Conservation (phyloP, 2,329 filamentous ascomycete species). For the Intubia oerlemansii region DNA sequence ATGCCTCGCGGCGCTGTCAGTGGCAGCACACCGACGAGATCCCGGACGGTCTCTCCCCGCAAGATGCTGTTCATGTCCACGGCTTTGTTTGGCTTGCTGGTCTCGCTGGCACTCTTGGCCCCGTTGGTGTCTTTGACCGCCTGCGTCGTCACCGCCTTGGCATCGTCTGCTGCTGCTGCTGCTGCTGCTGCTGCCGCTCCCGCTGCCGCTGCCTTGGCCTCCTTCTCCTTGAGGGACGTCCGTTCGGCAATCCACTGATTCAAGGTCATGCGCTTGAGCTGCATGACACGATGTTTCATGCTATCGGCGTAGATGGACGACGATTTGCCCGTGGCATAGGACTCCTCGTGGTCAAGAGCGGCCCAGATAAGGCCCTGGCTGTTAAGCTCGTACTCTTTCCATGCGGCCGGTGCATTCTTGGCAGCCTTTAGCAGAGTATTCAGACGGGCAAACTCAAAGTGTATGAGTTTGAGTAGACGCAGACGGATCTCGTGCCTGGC, state of each 20-base stretch:
- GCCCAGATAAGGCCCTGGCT: conserved; percentile 46
- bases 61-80: no score
- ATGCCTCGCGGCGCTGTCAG: no score
- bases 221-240: conserved; percentile 12
- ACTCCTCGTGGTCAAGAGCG: conserved; percentile 61
- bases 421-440: conserved; percentile 39
- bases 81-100: no score
- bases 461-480: conserved; percentile 38
- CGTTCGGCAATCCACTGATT: conserved; percentile 51
- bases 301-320: conserved; percentile 55
- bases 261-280: conserved; percentile 52
- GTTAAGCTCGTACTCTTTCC: conserved; percentile 31
- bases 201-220: conserved; percentile 19
- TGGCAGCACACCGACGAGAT: no score
- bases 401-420: conserved; percentile 20
- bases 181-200: not conserved
- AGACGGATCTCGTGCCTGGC: conserved; percentile 33
- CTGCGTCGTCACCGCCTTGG: not conserved
- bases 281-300: conserved; percentile 60
- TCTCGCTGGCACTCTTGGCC: no score
- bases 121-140: no score
- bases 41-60: no score
- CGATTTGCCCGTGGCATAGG: conserved; percentile 41
- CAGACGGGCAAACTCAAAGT: conserved; percentile 43
- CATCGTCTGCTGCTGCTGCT: not conserved